phyloP scores from a whole-genome alignment of 257 asterid genomes.

The Haberlea rhodopensis region DNA sequence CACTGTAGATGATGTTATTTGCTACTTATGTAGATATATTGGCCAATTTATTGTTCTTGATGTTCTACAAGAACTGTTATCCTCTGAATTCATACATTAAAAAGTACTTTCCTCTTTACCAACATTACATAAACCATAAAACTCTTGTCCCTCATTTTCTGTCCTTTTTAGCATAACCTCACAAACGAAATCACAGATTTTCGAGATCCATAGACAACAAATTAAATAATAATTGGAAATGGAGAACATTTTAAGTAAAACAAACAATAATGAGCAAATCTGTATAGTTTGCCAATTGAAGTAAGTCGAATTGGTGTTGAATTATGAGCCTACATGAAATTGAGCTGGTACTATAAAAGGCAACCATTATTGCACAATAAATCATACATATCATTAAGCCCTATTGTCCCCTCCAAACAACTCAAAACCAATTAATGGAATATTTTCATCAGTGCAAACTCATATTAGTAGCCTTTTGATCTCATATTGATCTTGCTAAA shows the following conservation, averaged over 20 bases:
- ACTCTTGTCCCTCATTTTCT: no score
- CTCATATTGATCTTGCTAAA: conserved; percentile 7
- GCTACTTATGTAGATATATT: neutral
- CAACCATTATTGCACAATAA: neutral
- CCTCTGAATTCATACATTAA: neutral
- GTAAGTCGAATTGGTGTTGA: neutral
- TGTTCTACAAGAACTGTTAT: neutral
- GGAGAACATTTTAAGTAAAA: neutral
- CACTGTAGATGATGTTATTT: neutral
- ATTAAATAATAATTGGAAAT: no score
- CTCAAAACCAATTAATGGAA: conserved; percentile 16
- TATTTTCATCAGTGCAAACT: neutral
- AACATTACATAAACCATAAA: neutral
- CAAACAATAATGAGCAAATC: neutral
- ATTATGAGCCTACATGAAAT: neutral
- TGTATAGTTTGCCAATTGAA: neutral
- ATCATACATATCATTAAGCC: conserved; percentile 9
- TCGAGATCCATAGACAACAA: no score
- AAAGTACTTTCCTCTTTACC: neutral
- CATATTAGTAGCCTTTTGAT: neutral
- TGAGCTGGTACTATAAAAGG: conserved; percentile 8
- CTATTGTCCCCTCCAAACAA: conserved; percentile 15
- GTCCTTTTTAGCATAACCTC: neutral
- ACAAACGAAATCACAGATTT: neutral
- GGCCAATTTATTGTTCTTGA: neutral